Base-by-base conservation (phyloP, 768 basidiomycete species). In the Boletus reticuloceps region DNA sequence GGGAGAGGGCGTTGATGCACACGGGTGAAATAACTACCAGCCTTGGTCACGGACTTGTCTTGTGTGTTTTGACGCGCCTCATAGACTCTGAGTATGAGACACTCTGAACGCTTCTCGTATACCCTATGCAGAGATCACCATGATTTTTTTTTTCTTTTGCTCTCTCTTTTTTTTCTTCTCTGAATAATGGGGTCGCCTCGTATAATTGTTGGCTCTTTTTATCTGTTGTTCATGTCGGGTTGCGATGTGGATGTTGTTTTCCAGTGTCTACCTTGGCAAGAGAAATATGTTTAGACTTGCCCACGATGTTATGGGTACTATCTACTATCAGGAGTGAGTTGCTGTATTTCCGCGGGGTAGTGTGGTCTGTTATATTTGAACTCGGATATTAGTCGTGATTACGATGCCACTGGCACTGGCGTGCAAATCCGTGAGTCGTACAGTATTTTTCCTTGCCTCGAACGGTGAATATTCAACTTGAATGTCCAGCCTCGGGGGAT, bases 51-150 rank as follows among this genome's bases (percentile, higher is more conserved):
- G 36, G 47, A 60, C 40, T 49, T 20, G 34, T 29, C 17, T 36
- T 41, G 22, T 50, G 22, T 53, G n/a, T 52, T 40, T 32, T 17
- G 29, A 43, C 32, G 20, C 32, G 34, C 17, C 34, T 54, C 51
- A 37, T 39, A 39, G 49, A 48, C 52, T 32, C 37, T 14, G 37
- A 52, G 45, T 47, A 50, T 43, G 51, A 31, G 27, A 49, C 53
- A 4, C 22, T 51, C 34, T 50, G 50, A 50, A 44, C 31, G 31
- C 53, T 56, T 45, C 13, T 49, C 25, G 46, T 56, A 65, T 64
- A 66, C 59, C 64, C 56, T 48, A 40, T 42, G 22, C 54, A 49
- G 55, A 64, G 55, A 44, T 6, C 11, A 45, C 50, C 16, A 43
- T n/a, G n/a, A n/a, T 38, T 42, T n/a, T 46, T 19, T 11, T 12